Evolutionary conservation across 805 yeast species (phyloP), one percentile per base, ranked within the genome.

Genomic region (Candida anglica): DNA sequence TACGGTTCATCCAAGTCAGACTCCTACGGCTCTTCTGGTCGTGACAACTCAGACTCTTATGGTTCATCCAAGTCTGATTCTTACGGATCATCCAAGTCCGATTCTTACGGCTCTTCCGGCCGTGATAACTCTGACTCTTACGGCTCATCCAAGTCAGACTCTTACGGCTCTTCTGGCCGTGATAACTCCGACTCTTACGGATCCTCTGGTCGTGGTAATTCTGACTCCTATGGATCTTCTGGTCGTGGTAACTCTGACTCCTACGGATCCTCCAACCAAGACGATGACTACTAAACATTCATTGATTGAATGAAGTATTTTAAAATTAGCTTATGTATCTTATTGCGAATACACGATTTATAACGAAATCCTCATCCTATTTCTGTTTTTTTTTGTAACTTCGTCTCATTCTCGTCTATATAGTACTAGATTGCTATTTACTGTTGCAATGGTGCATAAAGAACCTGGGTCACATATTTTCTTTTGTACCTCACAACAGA

Each of bases 381-480:
- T n/a, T n/a, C n/a, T n/a, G n/a, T n/a, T n/a, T n/a, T n/a, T n/a
- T n/a, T n/a, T n/a, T 19, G 22, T 23, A 11, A 5, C 13, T 11
- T 23, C 6, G n/a, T 23, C 26, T 23, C 9, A n/a, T 23, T 23
- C 26, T 7, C 6, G 26, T 23, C 7, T 23, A 16, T 11, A 15
- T 9, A 19, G 9, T 9, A 21, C 23, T 21, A 21, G 11, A 11
- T 9, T 21, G 23, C 31, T n/a, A 7, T 27, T 35, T 11, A 66
- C 30, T 38, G 71, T 39, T 79, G 86, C 34, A 85, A 58, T 9
- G 97, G 97, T 16, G 96, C 95, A 58, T 88, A 89, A 40, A 89
- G 68, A 20, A 89, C 85, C 60, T 89, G 97, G 1, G 97, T 89
- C 15, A 82, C 93, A 56, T 88, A 89, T 62, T 83, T 87, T 40